Conservation (phyloP, 352 stramenopile species). For the Globisporangium polare region DNA sequence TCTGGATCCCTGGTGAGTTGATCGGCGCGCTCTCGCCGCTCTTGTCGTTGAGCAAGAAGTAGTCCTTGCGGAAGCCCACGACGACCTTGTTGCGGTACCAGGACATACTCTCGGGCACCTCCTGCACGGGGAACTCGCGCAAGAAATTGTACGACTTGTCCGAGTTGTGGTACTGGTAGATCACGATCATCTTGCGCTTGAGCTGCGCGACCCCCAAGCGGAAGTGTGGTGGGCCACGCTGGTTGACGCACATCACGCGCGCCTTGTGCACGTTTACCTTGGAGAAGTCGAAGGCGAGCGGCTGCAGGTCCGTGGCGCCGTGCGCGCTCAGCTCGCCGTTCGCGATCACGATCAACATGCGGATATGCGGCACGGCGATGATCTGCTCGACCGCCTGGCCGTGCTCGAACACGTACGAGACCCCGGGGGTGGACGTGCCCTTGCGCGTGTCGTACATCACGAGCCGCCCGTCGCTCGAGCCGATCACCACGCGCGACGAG, state of each 20-base stretch:
- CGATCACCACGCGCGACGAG: conserved; percentile 81
- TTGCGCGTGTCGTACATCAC: conserved; percentile 89
- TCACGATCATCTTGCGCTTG: conserved; percentile 57
- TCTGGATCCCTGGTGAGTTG: conserved; percentile 67
- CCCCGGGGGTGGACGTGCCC: conserved; percentile 48
- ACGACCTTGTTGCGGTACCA: conserved; percentile 89
- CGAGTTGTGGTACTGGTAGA: conserved; percentile 80
- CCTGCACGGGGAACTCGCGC: conserved; percentile 69
- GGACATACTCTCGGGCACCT: conserved; percentile 73
- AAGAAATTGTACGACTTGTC: conserved; percentile 81
- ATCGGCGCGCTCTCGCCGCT: conserved; percentile 65
- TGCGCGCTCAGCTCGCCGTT: conserved; percentile 73
- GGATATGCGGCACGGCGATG: conserved; percentile 81
- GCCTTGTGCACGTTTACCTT: conserved; percentile 71
- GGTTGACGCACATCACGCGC: conserved; percentile 75
- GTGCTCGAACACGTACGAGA: conserved; percentile 71
- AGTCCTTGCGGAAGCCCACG: conserved; percentile 70
- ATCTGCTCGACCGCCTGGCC: conserved; percentile 75
- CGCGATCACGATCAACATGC: conserved; percentile 80
- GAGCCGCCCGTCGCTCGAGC: conserved; percentile 71
- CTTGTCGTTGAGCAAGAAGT: conserved; percentile 82
- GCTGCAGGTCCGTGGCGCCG: conserved; percentile 75
- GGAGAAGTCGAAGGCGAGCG: conserved; percentile 75
- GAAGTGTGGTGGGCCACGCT: conserved; percentile 81
- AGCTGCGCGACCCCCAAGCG: conserved; percentile 67